Evolutionary conservation across 495 filamentous ascomycete genomes (phyloP).

Genomic region (Penicilliopsis zonata): DNA sequence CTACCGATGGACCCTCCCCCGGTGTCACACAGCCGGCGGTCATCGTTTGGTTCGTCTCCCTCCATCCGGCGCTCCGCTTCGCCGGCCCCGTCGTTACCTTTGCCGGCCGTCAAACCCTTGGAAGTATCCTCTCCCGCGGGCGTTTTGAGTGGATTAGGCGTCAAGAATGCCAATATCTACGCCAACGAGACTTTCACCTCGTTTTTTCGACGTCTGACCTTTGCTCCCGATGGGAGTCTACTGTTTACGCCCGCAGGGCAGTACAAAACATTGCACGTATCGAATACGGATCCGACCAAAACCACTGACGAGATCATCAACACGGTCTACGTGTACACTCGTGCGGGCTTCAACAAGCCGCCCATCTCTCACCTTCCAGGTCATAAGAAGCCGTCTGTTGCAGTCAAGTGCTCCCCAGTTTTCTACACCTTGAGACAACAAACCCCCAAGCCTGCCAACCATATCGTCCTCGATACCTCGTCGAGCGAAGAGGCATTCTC

Average conservation of each 20-base stretch:
- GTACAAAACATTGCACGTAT: constrained; percentile 70
- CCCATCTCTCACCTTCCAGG: constrained; percentile 96
- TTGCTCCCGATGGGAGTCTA: constrained; percentile 89
- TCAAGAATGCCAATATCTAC: constrained; percentile 82
- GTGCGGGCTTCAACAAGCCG: constrained; percentile 92
- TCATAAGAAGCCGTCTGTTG: constrained; percentile 97
- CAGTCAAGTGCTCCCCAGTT: constrained; percentile 85
- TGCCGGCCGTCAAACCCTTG: constrained; percentile 94
- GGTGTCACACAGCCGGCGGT: constrained; percentile 81
- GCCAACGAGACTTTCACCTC: constrained; percentile 96
- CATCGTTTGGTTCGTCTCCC: constrained; percentile 86
- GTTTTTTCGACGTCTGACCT: constrained; percentile 90
- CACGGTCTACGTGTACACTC: constrained; percentile 96
- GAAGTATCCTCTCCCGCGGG: constrained; percentile 75
- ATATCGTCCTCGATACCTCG: constrained; percentile 91
- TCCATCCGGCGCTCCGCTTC: constrained; percentile 81
- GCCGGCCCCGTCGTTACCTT: constrained; percentile 86
- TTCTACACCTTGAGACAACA: constrained; percentile 76
- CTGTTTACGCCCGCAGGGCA: constrained; percentile 95
- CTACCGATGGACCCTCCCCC: constrained; percentile 96
- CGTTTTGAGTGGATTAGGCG: constrained; percentile 43
- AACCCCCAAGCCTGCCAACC: constrained; percentile 53
- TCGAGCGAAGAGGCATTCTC: constrained; percentile 74
- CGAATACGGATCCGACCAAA: constrained; percentile 54
- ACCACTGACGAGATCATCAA: constrained; percentile 79